A percentile compares a stretch with the other conserved stretches of the same genome.
Conservation (phyloP, 2,329 filamentous ascomycete species). For the Verticillium longisporum region DNA sequence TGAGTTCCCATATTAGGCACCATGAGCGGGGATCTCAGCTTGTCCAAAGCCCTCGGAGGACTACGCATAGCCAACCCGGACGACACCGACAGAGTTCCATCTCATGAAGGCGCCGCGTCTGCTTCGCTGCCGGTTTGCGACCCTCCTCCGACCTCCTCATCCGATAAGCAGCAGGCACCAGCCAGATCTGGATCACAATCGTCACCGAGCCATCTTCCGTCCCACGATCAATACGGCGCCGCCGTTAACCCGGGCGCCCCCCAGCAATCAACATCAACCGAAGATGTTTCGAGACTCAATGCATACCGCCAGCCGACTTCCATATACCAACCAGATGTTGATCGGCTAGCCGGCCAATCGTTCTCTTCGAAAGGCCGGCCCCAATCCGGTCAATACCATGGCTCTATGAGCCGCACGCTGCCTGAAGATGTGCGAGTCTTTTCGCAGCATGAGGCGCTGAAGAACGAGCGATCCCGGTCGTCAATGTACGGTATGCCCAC, state of each 20-base stretch:
- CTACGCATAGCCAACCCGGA: slow-evolving; percentile 96
- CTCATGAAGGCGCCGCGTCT: not conserved
- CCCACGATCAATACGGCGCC: not conserved
- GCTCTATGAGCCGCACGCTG: slow-evolving; percentile 15
- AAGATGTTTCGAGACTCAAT: not conserved
- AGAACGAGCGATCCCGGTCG: slow-evolving; percentile 51
- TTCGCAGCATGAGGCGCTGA: slow-evolving; percentile 42
- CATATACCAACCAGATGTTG: slow-evolving; percentile 3
- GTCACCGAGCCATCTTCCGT: not conserved
- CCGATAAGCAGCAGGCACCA: not conserved
- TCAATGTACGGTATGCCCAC: slow-evolving; percentile 48
- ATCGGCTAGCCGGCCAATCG: slow-evolving; percentile 1
- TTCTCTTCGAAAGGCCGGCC: slow-evolving; percentile 3
- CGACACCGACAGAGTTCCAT: slow-evolving; percentile 44
- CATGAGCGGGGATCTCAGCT: slow-evolving; percentile 90
- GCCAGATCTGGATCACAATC: not conserved
- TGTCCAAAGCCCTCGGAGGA: slow-evolving; percentile 87
- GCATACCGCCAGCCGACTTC: slow-evolving; percentile 7
- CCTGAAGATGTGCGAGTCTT: slow-evolving; percentile 17
- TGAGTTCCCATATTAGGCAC: slow-evolving; percentile 19
- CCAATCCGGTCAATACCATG: slow-evolving; percentile 19
- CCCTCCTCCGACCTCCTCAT: not conserved
- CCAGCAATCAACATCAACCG: slow-evolving; percentile 34
- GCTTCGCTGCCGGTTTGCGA: not conserved
- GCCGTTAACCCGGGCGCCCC: not conserved